These are phyloP conservation scores for Lodderomyces pseudojiufengensis DNA, from an alignment of 1,139 yeast species.

Conservation along the genomic window DNA sequence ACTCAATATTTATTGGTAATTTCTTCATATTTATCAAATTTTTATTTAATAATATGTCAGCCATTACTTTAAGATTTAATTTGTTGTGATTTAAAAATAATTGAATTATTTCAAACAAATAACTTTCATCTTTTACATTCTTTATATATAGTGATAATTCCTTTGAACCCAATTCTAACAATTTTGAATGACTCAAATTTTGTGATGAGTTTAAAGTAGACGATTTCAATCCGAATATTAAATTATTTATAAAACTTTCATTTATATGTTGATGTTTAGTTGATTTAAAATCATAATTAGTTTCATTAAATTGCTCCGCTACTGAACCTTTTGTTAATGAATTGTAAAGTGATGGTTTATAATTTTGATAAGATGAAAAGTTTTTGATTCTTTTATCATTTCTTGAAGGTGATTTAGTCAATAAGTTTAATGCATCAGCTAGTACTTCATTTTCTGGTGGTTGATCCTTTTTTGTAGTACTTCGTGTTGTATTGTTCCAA, in stretches of 20 bases:
- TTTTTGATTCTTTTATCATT: conserved; percentile 4
- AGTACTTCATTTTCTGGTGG: conserved; percentile 23
- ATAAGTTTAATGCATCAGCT: conserved; percentile 41
- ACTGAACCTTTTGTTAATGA: conserved; percentile 33
- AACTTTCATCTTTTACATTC: conserved; percentile 20
- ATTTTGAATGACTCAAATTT: conserved; percentile 10
- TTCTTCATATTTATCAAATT: conserved; percentile 20
- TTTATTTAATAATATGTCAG: conserved; percentile 28
- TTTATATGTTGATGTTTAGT: conserved; percentile 7
- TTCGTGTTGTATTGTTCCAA: conserved; percentile 7
- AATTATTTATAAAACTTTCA: conserved; percentile 17
- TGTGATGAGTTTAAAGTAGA: conserved; percentile 11
- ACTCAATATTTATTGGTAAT: conserved; percentile 18
- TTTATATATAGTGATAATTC: conserved; percentile 22
- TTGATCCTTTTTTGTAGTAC: neutral
- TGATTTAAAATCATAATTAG: conserved; percentile 1
- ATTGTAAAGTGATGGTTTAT: conserved; percentile 36
- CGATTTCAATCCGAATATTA: conserved; percentile 21
- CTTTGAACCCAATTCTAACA: conserved; percentile 16
- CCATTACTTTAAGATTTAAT: conserved; percentile 24
- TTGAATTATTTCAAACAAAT: conserved; percentile 26
- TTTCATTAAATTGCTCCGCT: conserved; percentile 22
- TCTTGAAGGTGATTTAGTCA: conserved; percentile 12
- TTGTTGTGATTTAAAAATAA: conserved; percentile 26
- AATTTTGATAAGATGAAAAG: conserved; percentile 10